Conservation (phyloP, 2,329 filamentous ascomycete genomes). For the Penicillium sp. region DNA sequence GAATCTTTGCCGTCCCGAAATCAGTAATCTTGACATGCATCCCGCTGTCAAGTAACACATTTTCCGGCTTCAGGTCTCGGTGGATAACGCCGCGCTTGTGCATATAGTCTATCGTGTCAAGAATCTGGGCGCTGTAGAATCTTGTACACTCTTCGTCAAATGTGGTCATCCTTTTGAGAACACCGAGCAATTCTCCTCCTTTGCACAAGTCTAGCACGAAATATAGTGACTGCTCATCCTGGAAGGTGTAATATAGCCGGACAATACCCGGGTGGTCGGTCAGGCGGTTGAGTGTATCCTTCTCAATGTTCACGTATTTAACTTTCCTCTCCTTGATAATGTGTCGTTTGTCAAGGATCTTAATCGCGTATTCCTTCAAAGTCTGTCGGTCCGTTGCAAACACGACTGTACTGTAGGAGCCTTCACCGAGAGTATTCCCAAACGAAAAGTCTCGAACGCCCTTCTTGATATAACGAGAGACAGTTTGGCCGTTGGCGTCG, state of each 20-base stretch:
- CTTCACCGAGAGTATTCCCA: slow-evolving; percentile 84
- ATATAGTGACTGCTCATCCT: slow-evolving; percentile 93
- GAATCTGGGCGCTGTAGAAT: slow-evolving; percentile 93
- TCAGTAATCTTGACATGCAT: slow-evolving; percentile 99
- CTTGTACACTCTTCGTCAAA: slow-evolving; percentile 93
- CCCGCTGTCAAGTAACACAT: slow-evolving; percentile 88
- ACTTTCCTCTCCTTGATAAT: slow-evolving; percentile 99
- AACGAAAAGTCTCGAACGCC: slow-evolving; percentile 97
- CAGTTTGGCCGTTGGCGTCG: slow-evolving; percentile 77
- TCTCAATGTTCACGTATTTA: slow-evolving; percentile 99
- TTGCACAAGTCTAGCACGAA: slow-evolving; percentile 94
- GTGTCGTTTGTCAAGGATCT: slow-evolving; percentile 95
- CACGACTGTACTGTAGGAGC: slow-evolving; percentile 95
- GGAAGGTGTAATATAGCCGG: slow-evolving; percentile 96
- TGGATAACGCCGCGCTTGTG: slow-evolving; percentile 94
- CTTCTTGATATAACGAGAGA: slow-evolving; percentile 86
- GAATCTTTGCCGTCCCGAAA: slow-evolving; percentile 95
- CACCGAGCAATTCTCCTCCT: slow-evolving; percentile 85
- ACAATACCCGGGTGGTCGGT: slow-evolving; percentile 97
- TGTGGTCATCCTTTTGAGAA: slow-evolving; percentile 88
- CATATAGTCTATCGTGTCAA: slow-evolving; percentile 98
- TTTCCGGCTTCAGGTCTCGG: slow-evolving; percentile 94
- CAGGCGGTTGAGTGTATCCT: slow-evolving; percentile 92
- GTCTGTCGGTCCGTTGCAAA: slow-evolving; percentile 91
- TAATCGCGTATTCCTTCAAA: slow-evolving; percentile 94